phyloP scores from a whole-genome alignment of 1,284 basidiomycete genomes.

The Xerocomus minutiporus region DNA sequence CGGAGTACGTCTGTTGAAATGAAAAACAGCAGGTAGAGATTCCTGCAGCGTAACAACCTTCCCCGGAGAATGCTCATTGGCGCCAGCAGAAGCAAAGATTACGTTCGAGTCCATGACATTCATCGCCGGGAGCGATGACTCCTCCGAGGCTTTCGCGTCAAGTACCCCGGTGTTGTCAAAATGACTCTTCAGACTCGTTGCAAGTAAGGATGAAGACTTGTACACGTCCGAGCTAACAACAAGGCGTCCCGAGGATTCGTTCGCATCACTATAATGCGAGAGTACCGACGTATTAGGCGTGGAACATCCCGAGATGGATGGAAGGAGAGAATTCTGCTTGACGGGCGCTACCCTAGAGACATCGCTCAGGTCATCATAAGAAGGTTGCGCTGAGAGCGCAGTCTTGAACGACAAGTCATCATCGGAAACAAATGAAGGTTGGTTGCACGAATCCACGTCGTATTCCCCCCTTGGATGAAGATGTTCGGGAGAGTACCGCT shows the following conservation, averaged over 20 bases:
- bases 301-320: slow-evolving; percentile 17
- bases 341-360: slow-evolving; percentile 15
- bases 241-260: slow-evolving; percentile 5
- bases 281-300: slow-evolving; percentile 25
- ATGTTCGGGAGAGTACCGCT: slow-evolving; percentile 2
- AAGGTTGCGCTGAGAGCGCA: slow-evolving; percentile 27
- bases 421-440: slow-evolving; percentile 18
- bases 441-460: slow-evolving; percentile 13
- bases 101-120: neutral
- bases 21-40: neutral
- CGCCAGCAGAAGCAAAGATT: neutral
- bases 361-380: slow-evolving; percentile 21
- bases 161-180: neutral
- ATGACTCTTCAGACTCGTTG: neutral
- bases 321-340: slow-evolving; percentile 15
- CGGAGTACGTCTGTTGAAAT: neutral
- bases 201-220: neutral
- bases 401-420: slow-evolving; percentile 24
- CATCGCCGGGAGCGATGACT: neutral
- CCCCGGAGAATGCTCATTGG: neutral
- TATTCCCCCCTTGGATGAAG: slow-evolving; percentile 10
- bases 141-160: neutral
- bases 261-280: slow-evolving; percentile 17
- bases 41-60: slow-evolving; percentile 1
- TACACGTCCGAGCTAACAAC: neutral